These are phyloP conservation scores for Sapria himalayana DNA, from an alignment of 345 rosid genomes.

Conservation along the genomic window DNA sequence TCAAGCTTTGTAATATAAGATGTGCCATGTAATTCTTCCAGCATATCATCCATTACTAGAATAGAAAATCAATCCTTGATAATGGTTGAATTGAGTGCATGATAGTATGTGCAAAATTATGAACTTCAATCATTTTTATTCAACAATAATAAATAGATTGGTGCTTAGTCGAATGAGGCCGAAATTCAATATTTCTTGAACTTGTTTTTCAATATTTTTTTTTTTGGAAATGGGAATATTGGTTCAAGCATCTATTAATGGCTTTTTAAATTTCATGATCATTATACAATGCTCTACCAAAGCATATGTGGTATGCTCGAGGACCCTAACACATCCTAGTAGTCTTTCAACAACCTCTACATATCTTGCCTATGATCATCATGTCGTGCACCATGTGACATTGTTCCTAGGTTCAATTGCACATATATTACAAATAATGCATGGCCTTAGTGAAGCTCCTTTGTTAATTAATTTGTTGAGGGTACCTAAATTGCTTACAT, in stretches of 20 bases:
- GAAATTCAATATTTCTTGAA: neutral
- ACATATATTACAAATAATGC: neutral
- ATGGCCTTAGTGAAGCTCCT: neutral
- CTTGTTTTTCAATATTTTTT: constrained; percentile 3
- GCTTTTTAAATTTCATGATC: neutral
- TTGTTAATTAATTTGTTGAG: neutral
- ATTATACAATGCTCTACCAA: neutral
- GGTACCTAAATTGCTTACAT: neutral
- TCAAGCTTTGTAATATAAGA: neutral
- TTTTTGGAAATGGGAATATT: constrained; percentile 4
- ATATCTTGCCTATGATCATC: too few species aligned
- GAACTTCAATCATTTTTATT: neutral
- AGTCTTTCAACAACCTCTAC: neutral
- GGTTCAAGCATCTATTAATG: neutral
- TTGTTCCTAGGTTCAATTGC: too few species aligned
- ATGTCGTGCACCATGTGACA: too few species aligned
- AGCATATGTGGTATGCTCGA: neutral
- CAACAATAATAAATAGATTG: neutral
- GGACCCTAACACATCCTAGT: neutral
- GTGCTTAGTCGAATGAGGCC: neutral
- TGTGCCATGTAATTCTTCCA: neutral
- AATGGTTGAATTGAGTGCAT: neutral
- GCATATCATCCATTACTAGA: neutral
- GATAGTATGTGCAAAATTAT: neutral
- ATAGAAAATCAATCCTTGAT: neutral